phyloP scores from a whole-genome alignment of 225 moss, liverwort and hornwort species.

The Pleurozium schreberi region DNA sequence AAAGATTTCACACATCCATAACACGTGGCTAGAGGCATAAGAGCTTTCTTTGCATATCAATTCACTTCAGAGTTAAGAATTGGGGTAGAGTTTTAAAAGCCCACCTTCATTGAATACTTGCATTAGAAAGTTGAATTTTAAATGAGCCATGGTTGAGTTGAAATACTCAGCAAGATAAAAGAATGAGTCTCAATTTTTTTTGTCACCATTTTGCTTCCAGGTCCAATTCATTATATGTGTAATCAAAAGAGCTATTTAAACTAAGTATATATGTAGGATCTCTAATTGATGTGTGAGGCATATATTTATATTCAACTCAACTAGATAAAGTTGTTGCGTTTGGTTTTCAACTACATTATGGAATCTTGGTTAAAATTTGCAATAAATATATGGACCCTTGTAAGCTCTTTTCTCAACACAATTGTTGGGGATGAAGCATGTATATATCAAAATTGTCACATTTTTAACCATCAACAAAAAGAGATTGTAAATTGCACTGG shows the following conservation, averaged over 20 bases:
- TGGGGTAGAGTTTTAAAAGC: not conserved
- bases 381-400: not conserved
- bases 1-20: not conserved
- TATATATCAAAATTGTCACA: not conserved
- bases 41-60: accelerated
- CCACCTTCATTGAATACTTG: accelerated
- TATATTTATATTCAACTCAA: not conserved
- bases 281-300: not conserved
- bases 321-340: accelerated
- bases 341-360: not conserved
- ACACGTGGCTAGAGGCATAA: not conserved
- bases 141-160: not conserved
- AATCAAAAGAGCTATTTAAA: not conserved
- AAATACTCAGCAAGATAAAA: not conserved
- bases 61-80: not conserved
- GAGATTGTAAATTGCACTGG: accelerated
- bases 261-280: not conserved
- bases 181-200: not conserved
- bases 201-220: not conserved
- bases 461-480: not conserved
- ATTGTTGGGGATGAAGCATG: not conserved
- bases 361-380: not conserved
- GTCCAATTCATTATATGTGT: not conserved
- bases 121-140: not conserved
- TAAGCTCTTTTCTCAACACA: not conserved